phyloP scores from a whole-genome alignment of 1,284 basidiomycete species.

The Ceraceosorus guamensis region DNA sequence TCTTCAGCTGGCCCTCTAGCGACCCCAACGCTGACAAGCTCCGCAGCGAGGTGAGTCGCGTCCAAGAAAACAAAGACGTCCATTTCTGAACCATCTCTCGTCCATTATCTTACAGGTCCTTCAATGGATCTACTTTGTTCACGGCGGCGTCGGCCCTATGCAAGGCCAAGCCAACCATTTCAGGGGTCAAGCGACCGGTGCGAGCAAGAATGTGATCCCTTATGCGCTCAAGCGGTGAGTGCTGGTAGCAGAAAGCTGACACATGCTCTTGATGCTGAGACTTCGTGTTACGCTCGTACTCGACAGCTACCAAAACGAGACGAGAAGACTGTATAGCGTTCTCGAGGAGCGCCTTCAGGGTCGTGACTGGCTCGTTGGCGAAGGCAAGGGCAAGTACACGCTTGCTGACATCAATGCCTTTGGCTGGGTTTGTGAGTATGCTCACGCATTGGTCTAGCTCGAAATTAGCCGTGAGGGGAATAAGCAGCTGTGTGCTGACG shows the following conservation, averaged over 20 bases:
- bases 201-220: slow-evolving; percentile 24
- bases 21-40: slow-evolving; percentile 27
- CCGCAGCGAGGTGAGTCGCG: slow-evolving; percentile 21
- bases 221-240: slow-evolving; percentile 29
- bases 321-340: slow-evolving; percentile 25
- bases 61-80: too few species aligned
- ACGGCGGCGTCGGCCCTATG: slow-evolving; percentile 22
- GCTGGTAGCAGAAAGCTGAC: too few species aligned
- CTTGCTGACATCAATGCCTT: slow-evolving; percentile 22
- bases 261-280: background rate
- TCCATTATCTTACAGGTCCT: too few species aligned
- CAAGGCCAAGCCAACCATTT: slow-evolving; percentile 36
- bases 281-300: background rate
- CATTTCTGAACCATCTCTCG: too few species aligned
- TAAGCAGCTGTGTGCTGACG: background rate
- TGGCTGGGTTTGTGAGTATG: slow-evolving; percentile 18
- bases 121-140: slow-evolving; percentile 22
- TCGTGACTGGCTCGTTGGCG: slow-evolving; percentile 32
- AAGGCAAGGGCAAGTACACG: slow-evolving; percentile 30
- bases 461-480: too few species aligned
- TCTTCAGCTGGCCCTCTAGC: slow-evolving; percentile 21
- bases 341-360: slow-evolving; percentile 24
- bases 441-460: background rate
- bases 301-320: slow-evolving; percentile 14
- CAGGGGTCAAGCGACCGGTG: slow-evolving; percentile 22